These are phyloP conservation scores for Arthrobotrys musiformis DNA, from an alignment of 2,329 filamentous ascomycete species.

Conservation along the genomic window DNA sequence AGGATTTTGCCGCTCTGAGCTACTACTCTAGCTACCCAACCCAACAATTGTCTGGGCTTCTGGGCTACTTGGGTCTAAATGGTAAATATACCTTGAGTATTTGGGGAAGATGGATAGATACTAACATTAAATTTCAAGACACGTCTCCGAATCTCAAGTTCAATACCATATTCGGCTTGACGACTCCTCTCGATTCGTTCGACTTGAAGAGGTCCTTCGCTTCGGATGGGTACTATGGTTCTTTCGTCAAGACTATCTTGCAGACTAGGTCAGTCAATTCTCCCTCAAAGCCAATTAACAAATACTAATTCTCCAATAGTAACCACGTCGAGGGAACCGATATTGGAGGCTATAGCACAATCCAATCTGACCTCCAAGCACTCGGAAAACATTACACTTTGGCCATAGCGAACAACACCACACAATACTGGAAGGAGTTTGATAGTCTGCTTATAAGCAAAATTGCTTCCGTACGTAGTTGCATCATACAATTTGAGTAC, in stretches of 20 bases:
- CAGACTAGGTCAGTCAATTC: conserved; percentile 13
- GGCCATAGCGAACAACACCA: conserved; percentile 11
- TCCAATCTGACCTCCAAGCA: conserved; percentile 28
- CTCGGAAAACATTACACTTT: conserved; percentile 26
- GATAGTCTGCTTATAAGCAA: conserved; percentile 18
- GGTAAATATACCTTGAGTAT: conserved; percentile 1
- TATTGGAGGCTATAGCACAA: conserved; percentile 38
- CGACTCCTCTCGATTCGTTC: background rate
- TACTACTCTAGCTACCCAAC: conserved; percentile 44
- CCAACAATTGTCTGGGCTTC: background rate
- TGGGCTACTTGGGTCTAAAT: background rate
- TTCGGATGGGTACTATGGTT: conserved; percentile 7
- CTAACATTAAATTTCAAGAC: background rate
- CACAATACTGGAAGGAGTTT: conserved; percentile 19
- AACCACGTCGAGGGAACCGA: conserved; percentile 29
- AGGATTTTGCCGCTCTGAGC: conserved; percentile 29
- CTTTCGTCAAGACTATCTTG: conserved; percentile 11
- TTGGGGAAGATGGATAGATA: background rate
- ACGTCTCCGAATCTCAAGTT: background rate
- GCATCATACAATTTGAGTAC: background rate
- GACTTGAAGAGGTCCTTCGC: conserved; percentile 25
- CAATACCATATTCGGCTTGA: conserved; percentile 6
- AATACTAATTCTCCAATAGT: conserved; percentile 17
- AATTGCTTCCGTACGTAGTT: conserved; percentile 24
- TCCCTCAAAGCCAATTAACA: background rate